Conservation (phyloP, 495 filamentous ascomycete species). For the Neurospora sp. region DNA sequence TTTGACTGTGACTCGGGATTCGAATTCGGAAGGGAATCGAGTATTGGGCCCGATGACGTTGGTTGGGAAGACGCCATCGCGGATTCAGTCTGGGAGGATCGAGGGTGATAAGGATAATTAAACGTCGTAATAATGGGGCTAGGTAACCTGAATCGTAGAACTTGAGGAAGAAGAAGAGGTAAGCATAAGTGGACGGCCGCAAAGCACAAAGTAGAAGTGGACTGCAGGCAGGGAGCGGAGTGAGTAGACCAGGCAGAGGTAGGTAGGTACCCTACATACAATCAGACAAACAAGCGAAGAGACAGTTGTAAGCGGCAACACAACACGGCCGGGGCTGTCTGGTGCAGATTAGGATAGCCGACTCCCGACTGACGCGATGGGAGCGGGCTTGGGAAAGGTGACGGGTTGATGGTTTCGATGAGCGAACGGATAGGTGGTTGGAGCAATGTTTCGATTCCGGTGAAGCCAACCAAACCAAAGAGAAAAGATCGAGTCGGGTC, state of each 20-base stretch:
- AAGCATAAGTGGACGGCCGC: neutral
- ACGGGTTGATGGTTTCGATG: neutral
- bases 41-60: slow-evolving; percentile 7
- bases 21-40: neutral
- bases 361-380: neutral
- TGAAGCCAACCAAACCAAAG: neutral
- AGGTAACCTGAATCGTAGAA: neutral
- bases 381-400: neutral
- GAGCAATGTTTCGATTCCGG: neutral
- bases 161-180: neutral
- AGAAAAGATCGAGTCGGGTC: neutral
- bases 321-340: neutral
- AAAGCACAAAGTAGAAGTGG: neutral
- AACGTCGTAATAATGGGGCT: neutral
- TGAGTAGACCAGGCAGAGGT: neutral
- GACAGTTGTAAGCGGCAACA: neutral
- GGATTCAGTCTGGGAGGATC: neutral
- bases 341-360: neutral
- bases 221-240: neutral
- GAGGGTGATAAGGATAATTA: neutral
- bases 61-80: slow-evolving; percentile 7
- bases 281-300: neutral
- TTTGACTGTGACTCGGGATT: neutral
- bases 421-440: neutral
- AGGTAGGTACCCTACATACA: slow-evolving; percentile 1